Percentiles rank a stretch among this genome's conserved stretches.
Conservation (phyloP, 2,329 filamentous ascomycete species). For the Metarhizium brunneum region DNA sequence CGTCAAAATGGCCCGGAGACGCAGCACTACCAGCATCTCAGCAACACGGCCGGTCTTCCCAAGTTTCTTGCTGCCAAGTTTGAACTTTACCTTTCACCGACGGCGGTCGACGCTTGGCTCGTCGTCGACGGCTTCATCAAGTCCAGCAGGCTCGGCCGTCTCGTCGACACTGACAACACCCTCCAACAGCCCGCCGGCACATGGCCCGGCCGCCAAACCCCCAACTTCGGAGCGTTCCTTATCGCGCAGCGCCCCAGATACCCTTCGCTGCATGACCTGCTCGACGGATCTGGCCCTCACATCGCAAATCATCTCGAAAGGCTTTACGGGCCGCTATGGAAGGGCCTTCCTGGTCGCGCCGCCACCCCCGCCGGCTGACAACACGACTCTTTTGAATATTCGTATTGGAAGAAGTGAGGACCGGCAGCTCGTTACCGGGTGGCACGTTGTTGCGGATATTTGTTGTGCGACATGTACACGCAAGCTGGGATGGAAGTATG, state of each 20-base stretch:
- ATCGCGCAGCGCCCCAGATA: slow-evolving; percentile 38
- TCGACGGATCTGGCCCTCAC: slow-evolving; percentile 51
- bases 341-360: slow-evolving; percentile 52
- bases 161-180: slow-evolving; percentile 20
- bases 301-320: slow-evolving; percentile 54
- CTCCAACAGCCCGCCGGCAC: slow-evolving; percentile 15
- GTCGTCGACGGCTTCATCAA: slow-evolving; percentile 21
- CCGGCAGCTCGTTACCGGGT: slow-evolving; percentile 51
- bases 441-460: slow-evolving; percentile 57
- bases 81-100: slow-evolving; percentile 38
- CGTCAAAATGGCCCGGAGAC: slow-evolving; percentile 11
- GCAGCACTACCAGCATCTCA: slow-evolving; percentile 24
- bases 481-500: slow-evolving; percentile 60
- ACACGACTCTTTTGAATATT: slow-evolving; percentile 40
- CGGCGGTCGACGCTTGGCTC: slow-evolving; percentile 26
- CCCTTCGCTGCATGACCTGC: slow-evolving; percentile 49
- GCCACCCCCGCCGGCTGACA: slow-evolving; percentile 14
- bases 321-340: slow-evolving; percentile 57
- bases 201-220: slow-evolving; percentile 8
- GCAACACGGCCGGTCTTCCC: slow-evolving; percentile 37
- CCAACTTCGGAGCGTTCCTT: slow-evolving; percentile 20
- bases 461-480: slow-evolving; percentile 44
- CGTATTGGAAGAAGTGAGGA: slow-evolving; percentile 44
- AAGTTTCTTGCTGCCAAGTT: slow-evolving; percentile 41
- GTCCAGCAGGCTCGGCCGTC: slow-evolving; percentile 12